Percentiles rank a stretch among this genome's conserved stretches.
Conservation (phyloP, 2,329 filamentous ascomycete species). For the Periglandula ipomoeae region DNA sequence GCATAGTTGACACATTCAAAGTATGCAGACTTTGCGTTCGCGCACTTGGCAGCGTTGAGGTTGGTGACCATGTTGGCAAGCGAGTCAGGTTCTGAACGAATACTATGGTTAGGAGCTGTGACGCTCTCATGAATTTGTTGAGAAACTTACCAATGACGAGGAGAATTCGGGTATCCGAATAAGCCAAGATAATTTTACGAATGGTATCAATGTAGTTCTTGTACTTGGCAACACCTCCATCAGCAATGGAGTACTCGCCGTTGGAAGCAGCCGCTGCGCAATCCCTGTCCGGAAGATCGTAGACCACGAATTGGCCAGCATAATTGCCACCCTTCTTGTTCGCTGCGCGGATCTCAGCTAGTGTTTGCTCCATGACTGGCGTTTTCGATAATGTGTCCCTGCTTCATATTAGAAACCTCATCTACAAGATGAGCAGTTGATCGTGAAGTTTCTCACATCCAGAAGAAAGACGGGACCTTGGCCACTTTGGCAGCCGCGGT, state of each 20-base stretch:
- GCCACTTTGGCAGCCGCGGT: constrained; percentile 42
- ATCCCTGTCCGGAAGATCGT: constrained; percentile 50
- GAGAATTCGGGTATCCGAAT: constrained; percentile 33
- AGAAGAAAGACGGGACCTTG: constrained; percentile 43
- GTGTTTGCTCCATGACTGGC: constrained; percentile 33
- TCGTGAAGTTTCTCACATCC: constrained; percentile 30
- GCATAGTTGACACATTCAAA: constrained; percentile 41
- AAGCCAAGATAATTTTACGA: constrained; percentile 29
- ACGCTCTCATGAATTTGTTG: no score
- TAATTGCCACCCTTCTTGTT: constrained; percentile 30
- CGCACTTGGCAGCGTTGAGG: constrained; percentile 39
- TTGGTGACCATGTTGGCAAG: constrained; percentile 53
- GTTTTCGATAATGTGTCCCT: constrained; percentile 43
- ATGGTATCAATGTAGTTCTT: constrained; percentile 46
- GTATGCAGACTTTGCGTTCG: constrained; percentile 38
- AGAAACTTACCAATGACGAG: constrained; percentile 36
- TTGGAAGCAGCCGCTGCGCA: constrained; percentile 48
- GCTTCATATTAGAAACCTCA: constrained; percentile 5
- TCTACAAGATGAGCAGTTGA: neutral
- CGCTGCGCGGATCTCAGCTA: constrained; percentile 32
- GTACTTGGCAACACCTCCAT: constrained; percentile 44
- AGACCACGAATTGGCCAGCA: constrained; percentile 43
- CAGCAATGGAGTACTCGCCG: constrained; percentile 42
- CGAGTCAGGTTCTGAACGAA: constrained; percentile 42
- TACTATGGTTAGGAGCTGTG: no score